Evolutionary conservation across 352 stramenopile species (phyloP).

Genomic region (Globisporangium rhizosaccharum): DNA sequence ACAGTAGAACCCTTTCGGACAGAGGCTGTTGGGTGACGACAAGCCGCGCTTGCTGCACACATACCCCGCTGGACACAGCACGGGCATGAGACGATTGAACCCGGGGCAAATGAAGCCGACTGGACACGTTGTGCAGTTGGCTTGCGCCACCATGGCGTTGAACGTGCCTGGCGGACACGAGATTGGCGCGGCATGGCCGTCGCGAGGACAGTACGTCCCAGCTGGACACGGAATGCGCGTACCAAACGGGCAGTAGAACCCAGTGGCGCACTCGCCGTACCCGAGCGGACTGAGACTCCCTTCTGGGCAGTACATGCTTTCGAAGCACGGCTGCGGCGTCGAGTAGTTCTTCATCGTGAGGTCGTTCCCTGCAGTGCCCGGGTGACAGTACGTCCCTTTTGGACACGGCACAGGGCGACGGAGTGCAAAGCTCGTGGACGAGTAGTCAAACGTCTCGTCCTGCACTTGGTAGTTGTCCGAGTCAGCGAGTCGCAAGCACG

Average conservation of each 20-base stretch:
- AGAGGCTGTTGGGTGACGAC: conserved; percentile 88
- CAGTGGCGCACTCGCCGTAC: conserved; percentile 76
- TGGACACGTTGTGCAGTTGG: conserved; percentile 84
- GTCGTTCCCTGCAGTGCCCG: conserved; percentile 76
- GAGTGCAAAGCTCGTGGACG: conserved; percentile 61
- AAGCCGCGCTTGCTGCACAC: conserved; percentile 88
- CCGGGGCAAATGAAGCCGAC: conserved; percentile 93
- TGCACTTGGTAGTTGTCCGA: conserved; percentile 62
- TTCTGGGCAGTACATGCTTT: conserved; percentile 91
- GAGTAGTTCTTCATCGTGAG: conserved; percentile 87
- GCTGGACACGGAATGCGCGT: conserved; percentile 85
- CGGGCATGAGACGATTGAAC: conserved; percentile 88
- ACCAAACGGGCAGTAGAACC: conserved; percentile 92
- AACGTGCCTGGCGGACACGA: conserved; percentile 91
- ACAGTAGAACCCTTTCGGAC: conserved; percentile 94
- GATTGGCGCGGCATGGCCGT: conserved; percentile 78
- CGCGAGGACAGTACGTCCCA: conserved; percentile 89
- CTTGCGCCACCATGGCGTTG: conserved; percentile 91
- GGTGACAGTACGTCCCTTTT: conserved; percentile 84
- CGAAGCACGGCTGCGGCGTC: conserved; percentile 82
- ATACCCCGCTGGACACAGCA: conserved; percentile 89
- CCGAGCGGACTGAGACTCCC: conserved; percentile 78
- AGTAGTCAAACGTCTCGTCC: conserved; percentile 87
- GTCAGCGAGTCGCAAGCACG: conserved; percentile 85
- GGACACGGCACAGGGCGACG: conserved; percentile 85